Percentiles rank a stretch among this genome's conserved stretches.
Conservation (phyloP, 768 basidiomycete species). For the Termitomyces sp. region DNA sequence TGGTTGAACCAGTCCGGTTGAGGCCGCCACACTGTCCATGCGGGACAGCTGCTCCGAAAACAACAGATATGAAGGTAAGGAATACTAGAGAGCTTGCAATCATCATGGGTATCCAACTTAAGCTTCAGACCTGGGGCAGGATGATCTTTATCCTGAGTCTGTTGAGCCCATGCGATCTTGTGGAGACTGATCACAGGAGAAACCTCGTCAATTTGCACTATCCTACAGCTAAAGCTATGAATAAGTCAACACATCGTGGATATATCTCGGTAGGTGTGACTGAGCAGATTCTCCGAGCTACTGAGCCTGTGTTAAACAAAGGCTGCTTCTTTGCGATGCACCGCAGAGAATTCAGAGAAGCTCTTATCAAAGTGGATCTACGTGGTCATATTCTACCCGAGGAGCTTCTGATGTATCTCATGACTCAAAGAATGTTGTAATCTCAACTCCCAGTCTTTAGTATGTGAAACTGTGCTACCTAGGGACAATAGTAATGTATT, state of each 20-base stretch:
- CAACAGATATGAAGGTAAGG: constrained; percentile 4
- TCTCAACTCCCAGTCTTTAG: no score
- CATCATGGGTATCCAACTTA: neutral
- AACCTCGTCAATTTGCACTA: neutral
- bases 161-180: neutral
- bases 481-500: no score
- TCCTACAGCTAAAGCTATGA: neutral
- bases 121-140: neutral
- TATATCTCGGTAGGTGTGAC: neutral
- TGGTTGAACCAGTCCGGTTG: constrained; percentile 28
- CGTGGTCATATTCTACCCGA: no score
- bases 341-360: no score
- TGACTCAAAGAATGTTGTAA: no score
- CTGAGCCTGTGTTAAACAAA: neutral
- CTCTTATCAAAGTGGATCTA: no score
- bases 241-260: neutral
- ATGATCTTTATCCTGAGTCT: neutral
- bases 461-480: no score
- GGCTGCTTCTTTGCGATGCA: neutral
- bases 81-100: constrained; percentile 4
- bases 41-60: constrained; percentile 15
- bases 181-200: neutral
- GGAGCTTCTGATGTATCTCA: no score
- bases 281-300: neutral
- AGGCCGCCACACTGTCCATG: constrained; percentile 29